Evolutionary conservation across 352 stramenopile species (phyloP), one percentile per base, ranked within the genome.

Genomic region (Achlya hypogyna): DNA sequence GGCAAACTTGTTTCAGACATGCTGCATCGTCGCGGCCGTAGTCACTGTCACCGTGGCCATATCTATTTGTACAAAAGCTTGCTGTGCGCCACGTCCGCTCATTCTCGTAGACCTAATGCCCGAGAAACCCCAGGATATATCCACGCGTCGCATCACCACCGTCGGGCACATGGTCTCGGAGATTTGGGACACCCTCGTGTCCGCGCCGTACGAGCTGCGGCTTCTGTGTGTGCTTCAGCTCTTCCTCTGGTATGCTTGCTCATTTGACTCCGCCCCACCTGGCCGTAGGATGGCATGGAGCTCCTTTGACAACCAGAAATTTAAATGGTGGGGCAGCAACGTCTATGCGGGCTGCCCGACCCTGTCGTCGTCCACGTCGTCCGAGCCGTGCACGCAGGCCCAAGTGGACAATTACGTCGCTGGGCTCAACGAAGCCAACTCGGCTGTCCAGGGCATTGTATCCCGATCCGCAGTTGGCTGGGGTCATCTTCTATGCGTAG

Each of bases 291-390:
- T 87, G 42, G 81, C 81, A 10, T 91, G 81, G 81, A 77, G 75
- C 22, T 75, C 79, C n/a, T 91, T 91, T 29, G 80, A 81, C 45
- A 78, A 87, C 62, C 78, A 88, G 63, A 79, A 80, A 42, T 91
- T 83, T 65, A 75, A 78, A 42, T 91, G 83, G 83, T 91, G 83
- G 83, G 79, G 77, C 5, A 75, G 74, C 16, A 77, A 86, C 53
- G 83, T 91, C 3, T 91, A 87, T 65, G 51, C 63, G 31, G 83
- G 83, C 28, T 91, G 83, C 77, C 9, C 20, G 42, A 9, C 14
- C 8, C 43, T 45, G 16, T 28, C 16, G 14, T n/a, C 12, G 12
- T 27, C 47, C 32, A 22, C 51, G 10, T 53, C 25, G 28, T 51
- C 43, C 34, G n/a, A n/a, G 16, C 43, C 18, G 59, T 71, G 28